A percentile compares a stretch with the other conserved stretches of the same genome.
Conservation (phyloP, 2,329 filamentous ascomycete species). For the Penicillium freii region DNA sequence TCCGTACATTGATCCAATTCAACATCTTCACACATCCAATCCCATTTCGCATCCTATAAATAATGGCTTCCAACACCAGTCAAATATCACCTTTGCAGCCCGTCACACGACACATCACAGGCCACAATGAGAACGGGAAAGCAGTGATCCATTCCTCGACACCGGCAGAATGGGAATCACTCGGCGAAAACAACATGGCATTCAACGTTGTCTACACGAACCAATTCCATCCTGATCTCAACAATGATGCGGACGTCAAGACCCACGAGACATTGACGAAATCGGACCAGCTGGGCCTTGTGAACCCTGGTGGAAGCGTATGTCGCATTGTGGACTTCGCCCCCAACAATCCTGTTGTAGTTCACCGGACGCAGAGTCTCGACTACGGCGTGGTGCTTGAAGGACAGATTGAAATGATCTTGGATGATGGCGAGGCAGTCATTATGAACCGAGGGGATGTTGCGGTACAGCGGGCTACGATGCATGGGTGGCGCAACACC, state of each 20-base stretch:
- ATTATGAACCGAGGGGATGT: constrained; percentile 53
- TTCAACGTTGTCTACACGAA: constrained; percentile 45
- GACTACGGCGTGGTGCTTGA: constrained; percentile 58
- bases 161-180: constrained; percentile 28
- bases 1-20: background rate
- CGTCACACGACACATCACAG: constrained; percentile 38
- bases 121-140: constrained; percentile 36
- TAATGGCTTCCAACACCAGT: constrained; percentile 22
- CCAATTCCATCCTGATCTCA: constrained; percentile 37
- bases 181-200: constrained; percentile 32
- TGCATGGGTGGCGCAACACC: constrained; percentile 55
- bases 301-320: constrained; percentile 43
- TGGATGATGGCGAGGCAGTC: constrained; percentile 53
- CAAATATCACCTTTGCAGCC: constrained; percentile 30
- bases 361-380: constrained; percentile 56
- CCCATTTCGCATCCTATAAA: background rate
- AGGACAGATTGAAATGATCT: constrained; percentile 52
- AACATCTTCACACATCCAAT: background rate
- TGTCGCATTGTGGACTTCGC: constrained; percentile 51
- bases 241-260: constrained; percentile 35
- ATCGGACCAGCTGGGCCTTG: constrained; percentile 34
- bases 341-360: constrained; percentile 44
- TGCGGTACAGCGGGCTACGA: constrained; percentile 56
- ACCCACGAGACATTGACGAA: constrained; percentile 30
- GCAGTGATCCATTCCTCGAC: constrained; percentile 39